These are phyloP conservation scores for Neoboletus subvelutipes DNA, from an alignment of 768 basidiomycete species.

Conservation along the genomic window DNA sequence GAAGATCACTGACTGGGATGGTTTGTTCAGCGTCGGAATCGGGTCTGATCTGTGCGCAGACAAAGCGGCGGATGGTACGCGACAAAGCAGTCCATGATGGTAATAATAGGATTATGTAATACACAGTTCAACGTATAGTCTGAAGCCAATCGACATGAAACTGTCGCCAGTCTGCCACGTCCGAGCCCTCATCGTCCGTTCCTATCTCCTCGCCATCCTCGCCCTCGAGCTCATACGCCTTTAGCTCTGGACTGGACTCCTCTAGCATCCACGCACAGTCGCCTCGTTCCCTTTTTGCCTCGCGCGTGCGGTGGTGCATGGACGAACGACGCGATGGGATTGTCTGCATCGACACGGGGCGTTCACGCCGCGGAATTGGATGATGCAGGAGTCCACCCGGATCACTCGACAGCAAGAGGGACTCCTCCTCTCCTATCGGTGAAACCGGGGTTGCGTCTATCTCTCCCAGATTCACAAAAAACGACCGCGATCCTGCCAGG, in stretches of 20 bases:
- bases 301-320: constrained; percentile 13
- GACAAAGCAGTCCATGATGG: not conserved
- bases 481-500: constrained; percentile 42
- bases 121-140: constrained; percentile 6
- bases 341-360: constrained; percentile 34
- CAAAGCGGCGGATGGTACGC: constrained; percentile 8
- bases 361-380: constrained; percentile 24
- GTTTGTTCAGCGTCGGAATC: constrained; percentile 1
- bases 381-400: constrained; percentile 24
- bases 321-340: constrained; percentile 36
- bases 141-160: constrained; percentile 49
- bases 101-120: constrained; percentile 21
- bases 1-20: constrained; percentile 1
- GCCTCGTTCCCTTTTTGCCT: constrained; percentile 29
- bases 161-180: constrained; percentile 49
- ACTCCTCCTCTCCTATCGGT: constrained; percentile 41
- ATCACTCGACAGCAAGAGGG: constrained; percentile 42
- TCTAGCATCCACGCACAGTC: constrained; percentile 42
- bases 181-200: constrained; percentile 3
- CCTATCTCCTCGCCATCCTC: constrained; percentile 33
- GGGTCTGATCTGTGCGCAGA: constrained; percentile 17
- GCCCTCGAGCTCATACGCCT: constrained; percentile 29
- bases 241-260: constrained; percentile 33
- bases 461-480: constrained; percentile 42
- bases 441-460: constrained; percentile 27